phyloP scores from a whole-genome alignment of 2,329 filamentous ascomycete genomes.

The Apiospora pterosperma region DNA sequence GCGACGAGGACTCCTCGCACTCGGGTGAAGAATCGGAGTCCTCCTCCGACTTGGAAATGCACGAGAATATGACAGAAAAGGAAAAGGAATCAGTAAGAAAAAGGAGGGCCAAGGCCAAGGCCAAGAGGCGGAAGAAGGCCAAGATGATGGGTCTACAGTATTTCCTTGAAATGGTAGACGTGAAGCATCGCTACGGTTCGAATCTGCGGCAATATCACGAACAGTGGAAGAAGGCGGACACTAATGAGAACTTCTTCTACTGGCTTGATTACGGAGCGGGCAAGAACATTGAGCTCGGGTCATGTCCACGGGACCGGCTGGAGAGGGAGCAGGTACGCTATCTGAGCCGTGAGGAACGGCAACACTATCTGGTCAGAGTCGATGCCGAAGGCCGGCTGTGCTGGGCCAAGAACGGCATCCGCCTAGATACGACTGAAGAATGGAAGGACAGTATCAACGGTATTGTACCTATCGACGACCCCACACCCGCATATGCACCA shows the following conservation, averaged over 20 bases:
- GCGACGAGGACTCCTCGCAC: slow-evolving; percentile 55
- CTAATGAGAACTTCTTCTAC: slow-evolving; percentile 87
- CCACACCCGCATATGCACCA: slow-evolving; percentile 50
- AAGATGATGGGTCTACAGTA: slow-evolving; percentile 84
- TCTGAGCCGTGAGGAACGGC: slow-evolving; percentile 75
- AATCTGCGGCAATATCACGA: slow-evolving; percentile 80
- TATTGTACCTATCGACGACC: slow-evolving; percentile 60
- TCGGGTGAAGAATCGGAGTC: slow-evolving; percentile 34
- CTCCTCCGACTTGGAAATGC: slow-evolving; percentile 24
- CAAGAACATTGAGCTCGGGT: slow-evolving; percentile 62
- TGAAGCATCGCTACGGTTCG: slow-evolving; percentile 83
- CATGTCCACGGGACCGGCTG: slow-evolving; percentile 70
- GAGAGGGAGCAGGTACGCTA: slow-evolving; percentile 82
- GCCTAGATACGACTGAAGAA: slow-evolving; percentile 71
- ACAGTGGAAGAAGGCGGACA: slow-evolving; percentile 75
- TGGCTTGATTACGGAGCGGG: slow-evolving; percentile 87
- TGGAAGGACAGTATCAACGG: slow-evolving; percentile 80
- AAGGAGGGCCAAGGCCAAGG: slow-evolving; percentile 46
- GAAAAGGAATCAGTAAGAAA: slow-evolving; percentile 35
- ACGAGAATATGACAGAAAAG: slow-evolving; percentile 27
- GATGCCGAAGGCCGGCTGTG: slow-evolving; percentile 72
- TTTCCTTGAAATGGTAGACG: slow-evolving; percentile 80
- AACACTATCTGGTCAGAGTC: slow-evolving; percentile 76
- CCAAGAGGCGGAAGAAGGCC: slow-evolving; percentile 60
- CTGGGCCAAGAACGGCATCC: slow-evolving; percentile 79